These are phyloP conservation scores for Phialophora expanda DNA, from an alignment of 2,329 filamentous ascomycete genomes.

Conservation along the genomic window DNA sequence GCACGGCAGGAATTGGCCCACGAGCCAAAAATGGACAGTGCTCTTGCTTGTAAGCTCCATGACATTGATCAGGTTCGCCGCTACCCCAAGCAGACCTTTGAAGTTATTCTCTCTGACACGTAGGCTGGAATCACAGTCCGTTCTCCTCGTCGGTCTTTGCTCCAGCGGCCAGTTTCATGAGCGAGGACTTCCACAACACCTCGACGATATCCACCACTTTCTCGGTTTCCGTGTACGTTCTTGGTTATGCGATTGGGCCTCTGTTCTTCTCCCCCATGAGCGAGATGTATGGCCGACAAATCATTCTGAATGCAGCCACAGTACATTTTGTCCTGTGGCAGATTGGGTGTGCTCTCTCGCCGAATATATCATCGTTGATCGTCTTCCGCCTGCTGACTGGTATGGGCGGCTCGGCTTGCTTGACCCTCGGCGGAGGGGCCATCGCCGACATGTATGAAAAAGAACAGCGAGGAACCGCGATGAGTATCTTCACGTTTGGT, in stretches of 20 bases:
- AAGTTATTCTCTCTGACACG: neutral
- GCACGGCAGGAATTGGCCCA: constrained; percentile 40
- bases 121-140: constrained; percentile 40
- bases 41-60: constrained; percentile 30
- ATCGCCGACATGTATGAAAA: constrained; percentile 74
- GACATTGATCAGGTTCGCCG: constrained; percentile 15
- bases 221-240: constrained; percentile 64
- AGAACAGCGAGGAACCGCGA: constrained; percentile 70
- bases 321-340: constrained; percentile 22
- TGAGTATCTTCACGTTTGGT: constrained; percentile 72
- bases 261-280: constrained; percentile 74
- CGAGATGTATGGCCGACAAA: constrained; percentile 65
- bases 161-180: constrained; percentile 66
- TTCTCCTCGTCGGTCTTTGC: constrained; percentile 67
- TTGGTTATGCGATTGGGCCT: constrained; percentile 62
- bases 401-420: constrained; percentile 60
- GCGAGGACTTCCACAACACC: constrained; percentile 63
- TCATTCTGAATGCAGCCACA: constrained; percentile 11
- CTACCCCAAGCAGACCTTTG: neutral
- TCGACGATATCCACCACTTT: constrained; percentile 63
- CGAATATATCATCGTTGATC: constrained; percentile 77
- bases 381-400: constrained; percentile 72
- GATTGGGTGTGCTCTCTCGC: constrained; percentile 57
- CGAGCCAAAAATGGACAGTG: constrained; percentile 38
- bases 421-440: constrained; percentile 72